Conservation (phyloP, 129 eudicot genomes). For the Kitagawia praeruptora region DNA sequence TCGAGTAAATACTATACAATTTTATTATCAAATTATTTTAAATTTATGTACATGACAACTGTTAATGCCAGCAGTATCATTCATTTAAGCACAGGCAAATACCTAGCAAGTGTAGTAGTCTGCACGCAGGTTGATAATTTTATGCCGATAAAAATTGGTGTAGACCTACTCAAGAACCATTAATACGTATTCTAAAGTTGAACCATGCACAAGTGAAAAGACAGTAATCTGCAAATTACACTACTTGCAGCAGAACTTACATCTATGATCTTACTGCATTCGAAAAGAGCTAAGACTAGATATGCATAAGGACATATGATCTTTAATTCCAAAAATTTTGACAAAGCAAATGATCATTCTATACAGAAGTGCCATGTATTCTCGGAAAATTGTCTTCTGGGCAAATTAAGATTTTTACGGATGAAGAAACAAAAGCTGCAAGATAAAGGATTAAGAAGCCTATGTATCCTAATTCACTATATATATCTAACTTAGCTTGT, state of each 20-base stretch:
- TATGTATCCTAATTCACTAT: slow-evolving; percentile 13
- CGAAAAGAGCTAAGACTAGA: background rate
- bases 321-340: too few species aligned
- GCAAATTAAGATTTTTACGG: slow-evolving; percentile 5
- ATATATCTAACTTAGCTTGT: slow-evolving; percentile 10
- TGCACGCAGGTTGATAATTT: too few species aligned
- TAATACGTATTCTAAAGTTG: background rate
- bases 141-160: too few species aligned
- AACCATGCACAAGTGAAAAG: too few species aligned
- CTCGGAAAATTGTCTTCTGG: background rate
- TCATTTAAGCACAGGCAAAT: too few species aligned
- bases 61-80: too few species aligned
- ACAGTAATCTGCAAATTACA: background rate
- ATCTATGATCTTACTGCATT: background rate
- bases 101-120: too few species aligned
- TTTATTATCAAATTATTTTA: too few species aligned
- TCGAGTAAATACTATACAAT: too few species aligned
- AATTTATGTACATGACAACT: too few species aligned
- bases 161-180: too few species aligned
- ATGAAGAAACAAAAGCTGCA: background rate
- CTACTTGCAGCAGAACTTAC: background rate
- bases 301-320: background rate
- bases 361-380: background rate
- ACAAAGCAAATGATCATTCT: background rate
- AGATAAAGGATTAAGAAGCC: slow-evolving; percentile 2